Percentiles rank a stretch among this genome's conserved stretches.
Conservation (phyloP, 176 grass and related monocot species). For the Musa acuminata region DNA sequence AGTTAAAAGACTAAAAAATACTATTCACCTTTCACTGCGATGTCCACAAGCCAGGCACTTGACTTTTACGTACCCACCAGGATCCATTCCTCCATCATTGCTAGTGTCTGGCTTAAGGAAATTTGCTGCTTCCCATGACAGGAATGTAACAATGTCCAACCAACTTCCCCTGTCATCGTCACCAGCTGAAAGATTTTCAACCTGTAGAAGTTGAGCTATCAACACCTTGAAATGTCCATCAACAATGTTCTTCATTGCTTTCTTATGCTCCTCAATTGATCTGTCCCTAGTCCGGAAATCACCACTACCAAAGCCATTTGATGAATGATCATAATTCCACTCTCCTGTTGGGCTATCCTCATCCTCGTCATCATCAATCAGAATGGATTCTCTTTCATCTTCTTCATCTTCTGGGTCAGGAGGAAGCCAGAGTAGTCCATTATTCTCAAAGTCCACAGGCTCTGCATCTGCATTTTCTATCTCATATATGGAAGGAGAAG, state of each 20-base stretch:
- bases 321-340: constrained; percentile 26
- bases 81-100: constrained; percentile 74
- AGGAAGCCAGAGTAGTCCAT: constrained; percentile 71
- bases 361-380: constrained; percentile 29
- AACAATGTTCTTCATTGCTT: constrained; percentile 64
- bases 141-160: constrained; percentile 80
- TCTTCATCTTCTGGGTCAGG: constrained; percentile 80
- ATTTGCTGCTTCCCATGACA: constrained; percentile 84
- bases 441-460: constrained; percentile 76
- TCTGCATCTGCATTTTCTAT: constrained; percentile 46
- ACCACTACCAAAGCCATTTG: constrained; percentile 70
- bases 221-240: constrained; percentile 88
- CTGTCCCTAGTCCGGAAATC: constrained; percentile 45
- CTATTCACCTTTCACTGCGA: constrained; percentile 64
- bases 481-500: constrained; percentile 79
- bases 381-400: constrained; percentile 46
- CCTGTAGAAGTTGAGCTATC: constrained; percentile 74
- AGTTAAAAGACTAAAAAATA: constrained; percentile 14
- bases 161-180: constrained; percentile 55
- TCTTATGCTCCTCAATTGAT: constrained; percentile 63
- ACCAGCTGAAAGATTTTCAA: constrained; percentile 52
- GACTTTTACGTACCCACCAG: constrained; percentile 85
- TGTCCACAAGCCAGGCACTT: constrained; percentile 82
- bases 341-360: constrained; percentile 26
- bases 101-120: constrained; percentile 85